phyloP scores from a whole-genome alignment of 495 filamentous ascomycete genomes.

The Delitschia confertaspora region DNA sequence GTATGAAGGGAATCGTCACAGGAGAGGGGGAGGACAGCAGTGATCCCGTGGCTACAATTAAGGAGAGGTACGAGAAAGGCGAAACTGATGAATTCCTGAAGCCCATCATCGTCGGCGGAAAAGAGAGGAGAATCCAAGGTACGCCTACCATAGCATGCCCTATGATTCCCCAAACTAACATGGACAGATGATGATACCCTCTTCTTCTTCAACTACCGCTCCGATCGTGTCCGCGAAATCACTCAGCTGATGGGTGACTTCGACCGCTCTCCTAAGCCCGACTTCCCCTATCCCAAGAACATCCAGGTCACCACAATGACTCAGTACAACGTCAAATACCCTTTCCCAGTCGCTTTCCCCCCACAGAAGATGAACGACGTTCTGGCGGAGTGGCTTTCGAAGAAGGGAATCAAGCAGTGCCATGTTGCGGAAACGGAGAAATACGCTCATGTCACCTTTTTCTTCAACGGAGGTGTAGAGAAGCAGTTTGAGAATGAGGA shows the following conservation, averaged over 20 bases:
- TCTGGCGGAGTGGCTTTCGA: conserved; percentile 86
- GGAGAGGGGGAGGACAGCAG: conserved; percentile 79
- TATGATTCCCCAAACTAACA: conserved; percentile 11
- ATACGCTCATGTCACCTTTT: conserved; percentile 98
- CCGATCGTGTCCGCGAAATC: conserved; percentile 92
- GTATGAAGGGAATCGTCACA: conserved; percentile 70
- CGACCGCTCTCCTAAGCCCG: conserved; percentile 79
- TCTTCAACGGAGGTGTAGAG: conserved; percentile 98
- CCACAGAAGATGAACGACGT: conserved; percentile 96
- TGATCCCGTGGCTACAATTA: conserved; percentile 79
- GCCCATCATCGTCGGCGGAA: conserved; percentile 87
- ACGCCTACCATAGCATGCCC: conserved; percentile 18
- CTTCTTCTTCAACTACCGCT: conserved; percentile 99
- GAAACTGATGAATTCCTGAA: conserved; percentile 98
- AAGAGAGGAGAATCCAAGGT: conserved; percentile 77
- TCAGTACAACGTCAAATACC: conserved; percentile 92
- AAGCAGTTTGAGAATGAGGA: conserved; percentile 88
- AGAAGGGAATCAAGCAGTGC: conserved; percentile 80
- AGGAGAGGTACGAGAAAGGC: conserved; percentile 73
- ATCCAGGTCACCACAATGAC: conserved; percentile 95
- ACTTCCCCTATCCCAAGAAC: conserved; percentile 90
- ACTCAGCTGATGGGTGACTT: conserved; percentile 87
- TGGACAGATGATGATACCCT: conserved; percentile 73
- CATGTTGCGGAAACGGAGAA: conserved; percentile 98
- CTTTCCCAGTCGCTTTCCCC: conserved; percentile 86